Evolutionary conservation across 805 yeast genomes (phyloP).

Genomic region (Grigorovia transvaalensis): DNA sequence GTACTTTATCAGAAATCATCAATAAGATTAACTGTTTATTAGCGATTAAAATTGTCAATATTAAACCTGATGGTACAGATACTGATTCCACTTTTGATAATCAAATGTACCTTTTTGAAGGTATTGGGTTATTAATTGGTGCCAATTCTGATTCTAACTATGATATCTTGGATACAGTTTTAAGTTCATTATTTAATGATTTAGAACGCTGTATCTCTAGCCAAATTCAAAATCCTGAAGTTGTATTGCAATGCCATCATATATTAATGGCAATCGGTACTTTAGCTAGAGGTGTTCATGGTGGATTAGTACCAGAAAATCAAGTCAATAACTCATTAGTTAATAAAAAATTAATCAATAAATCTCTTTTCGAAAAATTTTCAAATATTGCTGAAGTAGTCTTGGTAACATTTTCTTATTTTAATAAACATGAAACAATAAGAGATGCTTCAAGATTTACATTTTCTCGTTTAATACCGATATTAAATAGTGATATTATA

Average conservation of each 20-base stretch:
- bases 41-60: constrained; percentile 35
- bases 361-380: constrained; percentile 37
- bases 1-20: constrained; percentile 45
- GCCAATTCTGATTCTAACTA: constrained; percentile 35
- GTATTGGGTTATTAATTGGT: constrained; percentile 65
- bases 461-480: constrained; percentile 75
- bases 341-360: constrained; percentile 21
- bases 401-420: constrained; percentile 68
- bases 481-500: constrained; percentile 46
- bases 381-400: constrained; percentile 72
- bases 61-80: constrained; percentile 30
- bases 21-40: constrained; percentile 53
- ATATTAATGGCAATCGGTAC: constrained; percentile 83
- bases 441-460: constrained; percentile 83
- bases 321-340: constrained; percentile 30
- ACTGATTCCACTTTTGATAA: constrained; percentile 59
- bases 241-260: constrained; percentile 73
- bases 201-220: constrained; percentile 55
- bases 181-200: constrained; percentile 65
- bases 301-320: constrained; percentile 31
- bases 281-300: constrained; percentile 73
- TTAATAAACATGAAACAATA: constrained; percentile 53
- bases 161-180: constrained; percentile 48
- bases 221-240: constrained; percentile 32
- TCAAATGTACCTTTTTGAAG: constrained; percentile 77